A percentile compares a stretch with the other conserved stretches of the same genome.
Conservation (phyloP, 1,284 basidiomycete genomes). For the Filobasidium uniguttulatum region DNA sequence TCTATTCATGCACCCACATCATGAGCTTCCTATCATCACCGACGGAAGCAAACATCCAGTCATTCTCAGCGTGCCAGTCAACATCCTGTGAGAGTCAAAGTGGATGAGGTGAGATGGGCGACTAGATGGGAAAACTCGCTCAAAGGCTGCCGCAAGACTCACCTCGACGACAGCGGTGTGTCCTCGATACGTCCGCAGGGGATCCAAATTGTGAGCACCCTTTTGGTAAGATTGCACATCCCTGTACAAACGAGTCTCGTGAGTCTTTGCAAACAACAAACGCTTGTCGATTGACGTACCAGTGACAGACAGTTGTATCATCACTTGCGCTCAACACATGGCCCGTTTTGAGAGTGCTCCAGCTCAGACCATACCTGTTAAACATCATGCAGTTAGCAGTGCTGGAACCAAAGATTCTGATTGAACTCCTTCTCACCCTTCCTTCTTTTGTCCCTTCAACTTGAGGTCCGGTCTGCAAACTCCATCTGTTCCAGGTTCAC, state of each 20-base stretch:
- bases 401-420: neutral
- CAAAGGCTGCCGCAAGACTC: conserved; percentile 29
- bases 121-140: no score
- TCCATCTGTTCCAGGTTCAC: conserved; percentile 71
- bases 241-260: conserved; percentile 42
- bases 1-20: conserved; percentile 63
- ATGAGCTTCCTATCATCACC: conserved; percentile 91
- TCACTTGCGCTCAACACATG: conserved; percentile 86
- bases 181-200: conserved; percentile 67
- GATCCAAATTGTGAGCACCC: conserved; percentile 60
- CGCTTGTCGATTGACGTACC: conserved; percentile 46
- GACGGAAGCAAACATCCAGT: conserved; percentile 85
- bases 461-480: conserved; percentile 82
- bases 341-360: conserved; percentile 71
- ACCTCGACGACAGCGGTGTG: conserved; percentile 83
- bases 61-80: conserved; percentile 79
- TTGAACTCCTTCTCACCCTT: conserved; percentile 53
- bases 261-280: neutral
- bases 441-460: conserved; percentile 75
- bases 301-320: conserved; percentile 90
- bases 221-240: conserved; percentile 85
- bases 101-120: no score
- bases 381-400: neutral
- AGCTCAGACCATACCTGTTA: conserved; percentile 74
- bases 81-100: conserved; percentile 58